phyloP scores from a whole-genome alignment of 805 yeast species.

The Pichia nakasei region DNA sequence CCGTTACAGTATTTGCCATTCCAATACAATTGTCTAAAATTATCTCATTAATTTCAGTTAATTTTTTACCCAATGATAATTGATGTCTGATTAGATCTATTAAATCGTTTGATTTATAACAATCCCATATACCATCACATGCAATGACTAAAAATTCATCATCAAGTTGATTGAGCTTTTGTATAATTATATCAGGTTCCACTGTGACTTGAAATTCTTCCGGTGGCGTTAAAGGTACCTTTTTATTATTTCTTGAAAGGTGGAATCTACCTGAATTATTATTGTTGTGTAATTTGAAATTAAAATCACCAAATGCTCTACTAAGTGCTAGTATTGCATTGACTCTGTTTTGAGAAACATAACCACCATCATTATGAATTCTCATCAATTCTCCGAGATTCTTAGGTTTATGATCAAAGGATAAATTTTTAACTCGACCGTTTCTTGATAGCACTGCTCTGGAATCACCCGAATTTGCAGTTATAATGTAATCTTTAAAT shows the following conservation, averaged over 20 bases:
- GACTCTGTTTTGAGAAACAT: slow-evolving; percentile 51
- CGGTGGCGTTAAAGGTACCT: slow-evolving; percentile 34
- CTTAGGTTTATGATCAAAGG: slow-evolving; percentile 59
- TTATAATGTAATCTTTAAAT: slow-evolving; percentile 37
- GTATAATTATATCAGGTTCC: slow-evolving; percentile 65
- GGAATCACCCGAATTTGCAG: slow-evolving; percentile 73
- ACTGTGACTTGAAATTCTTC: slow-evolving; percentile 75
- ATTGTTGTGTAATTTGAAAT: slow-evolving; percentile 33
- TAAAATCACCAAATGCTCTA: slow-evolving; percentile 62
- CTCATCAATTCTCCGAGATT: slow-evolving; percentile 51
- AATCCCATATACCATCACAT: slow-evolving; percentile 83
- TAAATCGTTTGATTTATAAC: slow-evolving; percentile 48
- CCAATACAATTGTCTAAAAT: slow-evolving; percentile 58
- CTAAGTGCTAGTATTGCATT: slow-evolving; percentile 51
- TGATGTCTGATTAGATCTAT: slow-evolving; percentile 47
- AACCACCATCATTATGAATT: slow-evolving; percentile 51
- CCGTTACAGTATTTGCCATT: slow-evolving; percentile 66
- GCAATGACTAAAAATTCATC: slow-evolving; percentile 71
- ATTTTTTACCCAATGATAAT: slow-evolving; percentile 45
- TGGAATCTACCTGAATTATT: slow-evolving; percentile 19
- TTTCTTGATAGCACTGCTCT: slow-evolving; percentile 48
- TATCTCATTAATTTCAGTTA: slow-evolving; percentile 50
- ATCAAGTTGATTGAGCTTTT: slow-evolving; percentile 37
- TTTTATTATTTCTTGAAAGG: slow-evolving; percentile 12
- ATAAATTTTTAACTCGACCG: slow-evolving; percentile 50